Evolutionary conservation across 2,329 filamentous ascomycete species (phyloP).

Genomic region (Talaromyces marneffei): DNA sequence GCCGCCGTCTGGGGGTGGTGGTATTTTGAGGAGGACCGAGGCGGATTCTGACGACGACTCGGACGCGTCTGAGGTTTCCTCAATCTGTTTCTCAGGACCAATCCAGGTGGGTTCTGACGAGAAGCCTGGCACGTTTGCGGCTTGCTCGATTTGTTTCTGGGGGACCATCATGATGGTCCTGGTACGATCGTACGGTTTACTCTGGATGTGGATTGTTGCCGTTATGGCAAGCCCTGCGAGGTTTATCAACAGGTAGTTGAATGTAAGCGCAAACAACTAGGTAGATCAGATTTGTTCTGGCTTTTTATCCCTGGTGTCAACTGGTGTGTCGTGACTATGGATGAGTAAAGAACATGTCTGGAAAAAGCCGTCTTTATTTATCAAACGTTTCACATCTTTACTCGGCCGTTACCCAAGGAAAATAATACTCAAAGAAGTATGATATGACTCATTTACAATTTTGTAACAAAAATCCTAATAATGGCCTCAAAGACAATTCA

Average conservation of each 20-base stretch:
- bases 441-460: neutral
- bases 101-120: neutral
- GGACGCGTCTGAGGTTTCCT: neutral
- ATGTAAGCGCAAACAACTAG: neutral
- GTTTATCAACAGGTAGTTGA: neutral
- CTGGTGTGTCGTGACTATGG: neutral
- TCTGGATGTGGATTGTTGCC: neutral
- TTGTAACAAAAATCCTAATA: neutral
- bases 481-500: neutral
- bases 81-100: neutral
- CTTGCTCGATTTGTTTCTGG: neutral
- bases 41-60: neutral
- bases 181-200: no score
- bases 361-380: neutral
- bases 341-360: neutral
- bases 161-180: no score
- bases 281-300: neutral
- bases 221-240: neutral
- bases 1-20: conserved; percentile 27
- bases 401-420: neutral
- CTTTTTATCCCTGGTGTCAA: neutral
- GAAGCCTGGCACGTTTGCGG: no score
- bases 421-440: neutral
- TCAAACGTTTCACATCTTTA: neutral
- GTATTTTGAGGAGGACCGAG: neutral